Percentiles rank a stretch among this genome's conserved stretches.
These are phyloP conservation scores for Backusella liffmaniae DNA, from an alignment of 192 early-diverging fungal species.

Conservation along the genomic window DNA sequence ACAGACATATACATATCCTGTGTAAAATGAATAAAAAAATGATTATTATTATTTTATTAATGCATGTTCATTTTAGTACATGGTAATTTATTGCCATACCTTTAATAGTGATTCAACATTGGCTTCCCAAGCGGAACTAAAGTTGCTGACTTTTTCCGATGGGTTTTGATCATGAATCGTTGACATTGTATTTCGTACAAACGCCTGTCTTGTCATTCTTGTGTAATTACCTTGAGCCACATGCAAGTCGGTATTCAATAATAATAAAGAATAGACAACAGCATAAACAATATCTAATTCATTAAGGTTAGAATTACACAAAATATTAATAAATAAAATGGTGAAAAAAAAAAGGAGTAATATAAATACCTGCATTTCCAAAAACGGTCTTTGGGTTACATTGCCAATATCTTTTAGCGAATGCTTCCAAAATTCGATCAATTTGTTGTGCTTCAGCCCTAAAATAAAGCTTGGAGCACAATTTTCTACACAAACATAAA, in stretches of 20 bases:
- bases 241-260: constrained; percentile 93
- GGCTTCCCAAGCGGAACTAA: constrained; percentile 43
- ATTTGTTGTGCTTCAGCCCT: constrained; percentile 95
- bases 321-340: neutral
- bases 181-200: constrained; percentile 70
- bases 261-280: constrained; percentile 78
- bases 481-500: constrained; percentile 30
- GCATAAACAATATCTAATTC: constrained; percentile 60
- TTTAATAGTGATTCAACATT: constrained; percentile 57
- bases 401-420: constrained; percentile 78
- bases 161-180: constrained; percentile 38
- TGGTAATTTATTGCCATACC: constrained; percentile 10
- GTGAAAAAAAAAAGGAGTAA: neutral
- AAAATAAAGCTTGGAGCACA: constrained; percentile 79
- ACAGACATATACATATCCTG: constrained; percentile 60
- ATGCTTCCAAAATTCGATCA: constrained; percentile 83
- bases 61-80: neutral
- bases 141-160: neutral
- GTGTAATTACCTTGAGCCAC: constrained; percentile 72
- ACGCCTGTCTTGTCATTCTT: constrained; percentile 74
- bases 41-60: neutral
- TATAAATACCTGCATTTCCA: constrained; percentile 31
- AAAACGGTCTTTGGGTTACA: constrained; percentile 72
- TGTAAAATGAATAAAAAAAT: neutral
- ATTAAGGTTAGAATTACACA: neutral